Percentiles rank a stretch among this genome's conserved stretches.
Evolutionary conservation across 768 basidiomycete genomes (phyloP).

Genomic region (Amyloporia xantha): DNA sequence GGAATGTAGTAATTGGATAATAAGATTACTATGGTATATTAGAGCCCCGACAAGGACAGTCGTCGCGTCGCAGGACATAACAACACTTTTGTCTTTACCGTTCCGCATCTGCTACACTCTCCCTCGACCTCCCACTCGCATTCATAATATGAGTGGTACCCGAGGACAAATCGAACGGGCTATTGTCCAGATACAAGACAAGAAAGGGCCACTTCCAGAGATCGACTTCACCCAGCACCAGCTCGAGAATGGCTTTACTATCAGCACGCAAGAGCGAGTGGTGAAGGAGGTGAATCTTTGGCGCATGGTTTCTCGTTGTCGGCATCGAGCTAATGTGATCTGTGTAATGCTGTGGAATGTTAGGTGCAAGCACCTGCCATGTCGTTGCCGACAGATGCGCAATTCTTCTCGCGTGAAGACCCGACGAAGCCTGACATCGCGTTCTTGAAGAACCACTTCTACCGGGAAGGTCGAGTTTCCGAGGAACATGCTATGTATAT

Average conservation of each 20-base stretch:
- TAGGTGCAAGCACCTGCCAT: constrained; percentile 99
- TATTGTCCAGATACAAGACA: constrained; percentile 55
- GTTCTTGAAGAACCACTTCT: constrained; percentile 98
- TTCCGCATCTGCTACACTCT: neutral
- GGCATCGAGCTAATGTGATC: neutral
- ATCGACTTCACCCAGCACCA: constrained; percentile 90
- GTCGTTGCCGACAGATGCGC: constrained; percentile 82
- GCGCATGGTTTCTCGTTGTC: constrained; percentile 5
- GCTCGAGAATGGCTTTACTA: constrained; percentile 86
- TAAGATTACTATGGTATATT: too few relatives aligned
- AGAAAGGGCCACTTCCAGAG: constrained; percentile 40
- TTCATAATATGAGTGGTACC: constrained; percentile 19
- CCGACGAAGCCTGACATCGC: constrained; percentile 89
- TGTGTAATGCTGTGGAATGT: neutral
- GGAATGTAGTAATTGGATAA: too few relatives aligned
- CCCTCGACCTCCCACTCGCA: neutral
- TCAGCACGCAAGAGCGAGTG: constrained; percentile 92
- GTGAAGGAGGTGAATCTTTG: constrained; percentile 78
- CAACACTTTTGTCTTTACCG: too few relatives aligned
- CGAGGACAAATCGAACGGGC: constrained; percentile 55
- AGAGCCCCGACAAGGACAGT: too few relatives aligned
- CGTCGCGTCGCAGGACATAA: too few relatives aligned
- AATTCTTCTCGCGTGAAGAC: constrained; percentile 87
- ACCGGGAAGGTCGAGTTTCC: constrained; percentile 87
- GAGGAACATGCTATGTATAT: constrained; percentile 97